These are phyloP conservation scores for Syzygium aqueum DNA, from an alignment of 345 rosid genomes.

Conservation along the genomic window DNA sequence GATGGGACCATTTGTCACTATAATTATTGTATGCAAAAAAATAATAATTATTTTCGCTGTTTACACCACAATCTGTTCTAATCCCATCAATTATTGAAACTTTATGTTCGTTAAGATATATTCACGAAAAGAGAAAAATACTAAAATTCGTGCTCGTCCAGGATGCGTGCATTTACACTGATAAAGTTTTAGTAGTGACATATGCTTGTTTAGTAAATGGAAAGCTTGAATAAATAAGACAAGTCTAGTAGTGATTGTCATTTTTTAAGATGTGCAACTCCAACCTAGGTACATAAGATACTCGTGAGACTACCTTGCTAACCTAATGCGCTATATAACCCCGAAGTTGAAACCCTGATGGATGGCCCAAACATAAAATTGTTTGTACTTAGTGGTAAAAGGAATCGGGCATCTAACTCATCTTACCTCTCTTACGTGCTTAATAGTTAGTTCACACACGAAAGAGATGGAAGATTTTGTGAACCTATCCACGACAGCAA, in stretches of 20 bases:
- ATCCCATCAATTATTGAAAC: background rate
- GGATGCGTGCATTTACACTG: too few relatives aligned
- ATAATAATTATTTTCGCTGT: too few relatives aligned
- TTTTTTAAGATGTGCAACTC: too few relatives aligned
- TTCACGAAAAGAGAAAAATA: background rate
- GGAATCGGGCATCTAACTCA: background rate
- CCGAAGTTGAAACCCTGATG: background rate
- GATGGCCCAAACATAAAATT: background rate
- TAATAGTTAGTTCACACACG: background rate
- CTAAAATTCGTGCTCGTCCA: too few relatives aligned
- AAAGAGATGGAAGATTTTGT: background rate
- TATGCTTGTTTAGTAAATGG: too few relatives aligned
- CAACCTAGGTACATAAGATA: too few relatives aligned
- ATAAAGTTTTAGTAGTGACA: too few relatives aligned
- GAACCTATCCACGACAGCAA: accelerated
- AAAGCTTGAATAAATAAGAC: too few relatives aligned
- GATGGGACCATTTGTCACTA: background rate
- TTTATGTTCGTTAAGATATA: background rate
- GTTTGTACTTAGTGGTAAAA: background rate
- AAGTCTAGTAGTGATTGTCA: too few relatives aligned
- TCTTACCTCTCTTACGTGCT: background rate
- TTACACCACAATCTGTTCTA: too few relatives aligned
- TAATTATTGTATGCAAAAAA: background rate
- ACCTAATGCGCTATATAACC: too few relatives aligned
- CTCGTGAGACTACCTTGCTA: too few relatives aligned